Evolutionary conservation across 345 rosid species (phyloP).

Genomic region (Boechera retrofracta): DNA sequence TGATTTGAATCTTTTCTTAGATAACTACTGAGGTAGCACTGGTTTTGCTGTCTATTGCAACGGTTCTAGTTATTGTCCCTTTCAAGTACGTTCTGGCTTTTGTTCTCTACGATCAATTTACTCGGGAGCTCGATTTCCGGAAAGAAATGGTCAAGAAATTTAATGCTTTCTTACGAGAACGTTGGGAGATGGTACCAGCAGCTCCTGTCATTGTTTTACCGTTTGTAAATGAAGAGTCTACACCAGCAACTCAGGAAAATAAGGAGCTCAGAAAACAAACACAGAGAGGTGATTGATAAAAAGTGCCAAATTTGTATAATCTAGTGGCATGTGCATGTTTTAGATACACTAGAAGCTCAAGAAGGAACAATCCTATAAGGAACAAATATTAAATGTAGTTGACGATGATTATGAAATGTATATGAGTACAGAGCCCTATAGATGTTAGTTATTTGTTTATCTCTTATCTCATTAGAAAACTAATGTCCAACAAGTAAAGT

Average conservation of each 20-base stretch:
- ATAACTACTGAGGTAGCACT: conserved; percentile 82
- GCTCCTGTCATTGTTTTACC: conserved; percentile 85
- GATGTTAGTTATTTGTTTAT: conserved; percentile 15
- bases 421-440: conserved; percentile 29
- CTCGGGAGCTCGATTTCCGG: conserved; percentile 85
- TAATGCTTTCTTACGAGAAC: conserved; percentile 64
- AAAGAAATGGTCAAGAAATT: conserved; percentile 76
- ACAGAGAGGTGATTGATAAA: conserved; percentile 42
- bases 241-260: conserved; percentile 45
- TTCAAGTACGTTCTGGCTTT: conserved; percentile 81
- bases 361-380: conserved; percentile 10
- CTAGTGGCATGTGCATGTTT: conserved; percentile 22
- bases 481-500: not conserved
- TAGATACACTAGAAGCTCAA: conserved; percentile 29
- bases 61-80: conserved; percentile 65
- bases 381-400: conserved; percentile 26
- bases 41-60: conserved; percentile 63
- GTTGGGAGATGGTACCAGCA: conserved; percentile 89
- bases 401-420: conserved; percentile 31
- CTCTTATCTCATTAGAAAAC: not conserved
- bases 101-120: conserved; percentile 75
- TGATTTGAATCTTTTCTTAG: conserved; percentile 48
- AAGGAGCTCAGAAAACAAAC: conserved; percentile 47
- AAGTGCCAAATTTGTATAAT: conserved; percentile 36
- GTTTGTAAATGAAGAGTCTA: conserved; percentile 54